Evolutionary conservation across 2,329 filamentous ascomycete genomes (phyloP).

Genomic region (Elsinoe australis): DNA sequence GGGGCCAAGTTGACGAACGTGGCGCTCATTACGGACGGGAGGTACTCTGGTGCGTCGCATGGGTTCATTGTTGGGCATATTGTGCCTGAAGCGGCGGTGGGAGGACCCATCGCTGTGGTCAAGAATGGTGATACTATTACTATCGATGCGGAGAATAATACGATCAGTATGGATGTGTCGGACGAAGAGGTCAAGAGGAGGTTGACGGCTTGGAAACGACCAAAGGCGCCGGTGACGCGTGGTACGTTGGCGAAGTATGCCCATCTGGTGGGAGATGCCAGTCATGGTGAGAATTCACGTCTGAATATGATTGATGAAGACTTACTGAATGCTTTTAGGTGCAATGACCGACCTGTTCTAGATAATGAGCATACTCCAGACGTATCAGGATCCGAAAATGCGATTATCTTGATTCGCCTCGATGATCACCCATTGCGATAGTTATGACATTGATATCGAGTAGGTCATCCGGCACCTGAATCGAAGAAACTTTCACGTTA

Average conservation of each 20-base stretch:
- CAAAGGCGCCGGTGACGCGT: slow-evolving; percentile 64
- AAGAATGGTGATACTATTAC: slow-evolving; percentile 70
- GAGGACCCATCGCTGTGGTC: slow-evolving; percentile 78
- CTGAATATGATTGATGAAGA: too few species aligned
- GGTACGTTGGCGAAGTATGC: slow-evolving; percentile 89
- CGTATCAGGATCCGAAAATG: too few species aligned
- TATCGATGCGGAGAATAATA: slow-evolving; percentile 73
- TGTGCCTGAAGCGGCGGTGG: slow-evolving; percentile 77
- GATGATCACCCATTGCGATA: too few species aligned
- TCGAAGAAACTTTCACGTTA: too few species aligned
- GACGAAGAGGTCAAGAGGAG: slow-evolving; percentile 63
- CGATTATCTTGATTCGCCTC: too few species aligned
- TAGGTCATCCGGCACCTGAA: too few species aligned
- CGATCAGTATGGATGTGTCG: slow-evolving; percentile 61
- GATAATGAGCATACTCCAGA: background rate
- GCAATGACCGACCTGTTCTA: slow-evolving; percentile 75
- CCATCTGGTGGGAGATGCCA: slow-evolving; percentile 78
- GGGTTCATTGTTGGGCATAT: slow-evolving; percentile 84
- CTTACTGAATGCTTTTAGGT: slow-evolving; percentile 15
- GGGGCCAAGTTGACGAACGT: slow-evolving; percentile 64
- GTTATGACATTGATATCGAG: too few species aligned
- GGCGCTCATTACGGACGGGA: slow-evolving; percentile 64
- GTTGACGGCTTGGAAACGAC: slow-evolving; percentile 60
- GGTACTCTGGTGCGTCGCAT: slow-evolving; percentile 75
- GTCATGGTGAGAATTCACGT: slow-evolving; percentile 53